Conservation (phyloP, 2,329 filamentous ascomycete species). For the Fusarium falciforme region DNA sequence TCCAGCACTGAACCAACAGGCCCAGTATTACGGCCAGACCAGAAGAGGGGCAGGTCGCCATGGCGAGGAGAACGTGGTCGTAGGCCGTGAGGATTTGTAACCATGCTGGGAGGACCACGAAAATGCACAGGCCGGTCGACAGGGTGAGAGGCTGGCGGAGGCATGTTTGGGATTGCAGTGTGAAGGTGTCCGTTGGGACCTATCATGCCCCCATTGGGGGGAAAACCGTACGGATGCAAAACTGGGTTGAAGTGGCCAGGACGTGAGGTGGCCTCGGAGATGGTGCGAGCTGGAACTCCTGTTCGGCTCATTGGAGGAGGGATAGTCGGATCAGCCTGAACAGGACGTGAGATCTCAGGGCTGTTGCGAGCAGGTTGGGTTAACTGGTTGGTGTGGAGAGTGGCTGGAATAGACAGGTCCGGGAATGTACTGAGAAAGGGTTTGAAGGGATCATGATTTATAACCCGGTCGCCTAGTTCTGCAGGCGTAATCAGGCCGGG, state of each 20-base stretch:
- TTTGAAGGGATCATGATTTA: background rate
- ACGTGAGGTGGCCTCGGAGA: background rate
- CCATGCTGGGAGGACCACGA: background rate
- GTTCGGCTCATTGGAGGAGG: background rate
- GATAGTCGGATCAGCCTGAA: background rate
- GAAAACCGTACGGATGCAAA: background rate
- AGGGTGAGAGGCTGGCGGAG: too few relatives aligned
- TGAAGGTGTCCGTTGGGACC: too few relatives aligned
- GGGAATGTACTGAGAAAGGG: background rate
- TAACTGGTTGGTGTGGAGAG: too few relatives aligned
- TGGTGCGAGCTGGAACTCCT: background rate
- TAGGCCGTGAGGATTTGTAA: background rate
- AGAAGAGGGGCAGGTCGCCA: background rate
- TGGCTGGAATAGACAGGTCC: background rate
- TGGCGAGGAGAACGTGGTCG: background rate
- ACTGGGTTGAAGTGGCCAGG: background rate
- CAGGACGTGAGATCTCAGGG: background rate
- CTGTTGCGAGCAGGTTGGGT: background rate
- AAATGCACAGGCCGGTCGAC: too few relatives aligned
- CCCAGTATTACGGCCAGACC: background rate
- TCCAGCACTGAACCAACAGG: background rate
- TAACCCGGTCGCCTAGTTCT: background rate
- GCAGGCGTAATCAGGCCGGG: too few relatives aligned
- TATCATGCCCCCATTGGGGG: too few relatives aligned
- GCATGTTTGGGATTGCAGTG: too few relatives aligned